Conservation (phyloP, 2,329 filamentous ascomycete genomes). For the Pseudofabraea citricarpa region DNA sequence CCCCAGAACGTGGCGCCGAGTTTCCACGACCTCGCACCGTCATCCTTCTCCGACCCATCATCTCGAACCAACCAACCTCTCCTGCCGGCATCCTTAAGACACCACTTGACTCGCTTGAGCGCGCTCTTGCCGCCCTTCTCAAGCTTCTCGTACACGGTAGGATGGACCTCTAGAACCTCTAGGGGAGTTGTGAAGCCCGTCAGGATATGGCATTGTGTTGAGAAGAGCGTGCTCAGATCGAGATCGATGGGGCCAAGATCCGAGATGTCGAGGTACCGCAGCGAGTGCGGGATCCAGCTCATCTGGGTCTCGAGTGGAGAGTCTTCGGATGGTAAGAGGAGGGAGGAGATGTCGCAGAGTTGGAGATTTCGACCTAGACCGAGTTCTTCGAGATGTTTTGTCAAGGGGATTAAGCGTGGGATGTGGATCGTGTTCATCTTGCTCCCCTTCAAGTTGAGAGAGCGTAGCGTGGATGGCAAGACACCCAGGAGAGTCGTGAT, state of each 20-base stretch:
- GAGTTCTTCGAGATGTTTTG: conserved; percentile 72
- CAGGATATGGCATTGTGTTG: conserved; percentile 50
- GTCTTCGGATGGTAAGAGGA: conserved; percentile 21
- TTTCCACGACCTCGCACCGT: conserved; percentile 67
- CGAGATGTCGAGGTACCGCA: conserved; percentile 74
- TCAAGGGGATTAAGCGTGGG: conserved; percentile 56
- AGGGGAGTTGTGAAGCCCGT: conserved; percentile 59
- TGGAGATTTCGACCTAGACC: conserved; percentile 65
- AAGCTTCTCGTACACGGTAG: conserved; percentile 63
- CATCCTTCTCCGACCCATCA: conserved; percentile 35
- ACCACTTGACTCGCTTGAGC: conserved; percentile 53
- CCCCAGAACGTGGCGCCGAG: conserved; percentile 83
- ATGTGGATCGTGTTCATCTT: conserved; percentile 63
- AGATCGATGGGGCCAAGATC: conserved; percentile 61
- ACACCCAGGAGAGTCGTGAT: conserved; percentile 59
- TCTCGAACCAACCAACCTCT: conserved; percentile 61
- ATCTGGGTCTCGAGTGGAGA: conserved; percentile 29
- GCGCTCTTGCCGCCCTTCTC: conserved; percentile 38
- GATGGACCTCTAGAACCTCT: conserved; percentile 70
- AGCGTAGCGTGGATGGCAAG: conserved; percentile 63
- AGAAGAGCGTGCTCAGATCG: conserved; percentile 49
- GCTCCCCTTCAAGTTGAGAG: conserved; percentile 71
- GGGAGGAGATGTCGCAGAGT: conserved; percentile 49
- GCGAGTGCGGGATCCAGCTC: conserved; percentile 49
- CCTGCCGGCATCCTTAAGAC: conserved; percentile 62